These are phyloP conservation scores for Amanita thiersii DNA, from an alignment of 768 basidiomycete species.

Conservation along the genomic window DNA sequence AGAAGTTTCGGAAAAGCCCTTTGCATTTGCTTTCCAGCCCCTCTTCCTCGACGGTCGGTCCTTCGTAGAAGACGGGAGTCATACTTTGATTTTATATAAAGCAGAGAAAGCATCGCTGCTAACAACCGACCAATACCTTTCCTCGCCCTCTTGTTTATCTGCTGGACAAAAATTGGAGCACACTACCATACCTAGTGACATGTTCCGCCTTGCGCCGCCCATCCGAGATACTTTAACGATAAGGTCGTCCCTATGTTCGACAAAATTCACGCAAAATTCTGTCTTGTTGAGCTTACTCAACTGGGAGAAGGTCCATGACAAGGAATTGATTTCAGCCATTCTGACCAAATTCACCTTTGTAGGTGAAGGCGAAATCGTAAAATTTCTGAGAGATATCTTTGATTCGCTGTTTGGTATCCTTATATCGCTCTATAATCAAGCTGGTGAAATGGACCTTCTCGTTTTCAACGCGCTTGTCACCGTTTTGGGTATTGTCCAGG, in stretches of 20 bases:
- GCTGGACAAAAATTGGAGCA: slow-evolving; percentile 55
- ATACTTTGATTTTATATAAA: slow-evolving; percentile 76
- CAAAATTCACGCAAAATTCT: slow-evolving; percentile 84
- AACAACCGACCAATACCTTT: slow-evolving; percentile 63
- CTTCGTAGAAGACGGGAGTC: slow-evolving; percentile 86
- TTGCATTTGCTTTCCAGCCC: slow-evolving; percentile 90
- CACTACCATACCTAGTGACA: slow-evolving; percentile 45
- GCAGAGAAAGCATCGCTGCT: slow-evolving; percentile 65
- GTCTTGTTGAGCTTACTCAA: slow-evolving; percentile 72
- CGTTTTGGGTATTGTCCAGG: slow-evolving; percentile 87
- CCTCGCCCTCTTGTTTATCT: slow-evolving; percentile 52
- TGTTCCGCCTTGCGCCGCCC: slow-evolving; percentile 58
- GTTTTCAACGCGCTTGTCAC: slow-evolving; percentile 90
- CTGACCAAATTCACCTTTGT: slow-evolving; percentile 87
- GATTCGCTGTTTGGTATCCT: slow-evolving; percentile 90
- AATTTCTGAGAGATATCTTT: slow-evolving; percentile 85
- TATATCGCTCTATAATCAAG: slow-evolving; percentile 61
- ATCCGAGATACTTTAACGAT: slow-evolving; percentile 73
- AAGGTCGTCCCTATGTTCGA: slow-evolving; percentile 88
- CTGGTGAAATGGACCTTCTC: slow-evolving; percentile 73
- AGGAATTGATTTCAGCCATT: slow-evolving; percentile 58
- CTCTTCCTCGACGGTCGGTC: slow-evolving; percentile 69
- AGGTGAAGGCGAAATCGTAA: slow-evolving; percentile 90
- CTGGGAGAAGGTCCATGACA: slow-evolving; percentile 68
- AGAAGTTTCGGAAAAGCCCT: slow-evolving; percentile 61